A percentile compares a stretch with the other conserved stretches of the same genome.
phyloP scores from a whole-genome alignment of 108 stramenopile species.

The Cyclotella cryptica region DNA sequence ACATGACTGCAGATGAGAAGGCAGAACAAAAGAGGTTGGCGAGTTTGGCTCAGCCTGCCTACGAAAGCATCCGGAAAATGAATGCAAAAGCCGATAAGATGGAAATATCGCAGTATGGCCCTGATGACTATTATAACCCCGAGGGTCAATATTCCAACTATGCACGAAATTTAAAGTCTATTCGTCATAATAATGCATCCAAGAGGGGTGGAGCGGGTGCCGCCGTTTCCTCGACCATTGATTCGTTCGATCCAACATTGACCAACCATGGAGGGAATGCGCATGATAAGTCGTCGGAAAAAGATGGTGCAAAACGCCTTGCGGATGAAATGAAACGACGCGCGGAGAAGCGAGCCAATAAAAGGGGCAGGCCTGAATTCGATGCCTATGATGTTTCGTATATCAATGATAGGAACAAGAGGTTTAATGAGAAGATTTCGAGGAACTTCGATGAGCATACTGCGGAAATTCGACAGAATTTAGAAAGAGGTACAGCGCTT shows the following conservation, averaged over 20 bases:
- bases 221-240: slow-evolving; percentile 14
- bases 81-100: slow-evolving; percentile 44
- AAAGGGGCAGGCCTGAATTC: slow-evolving; percentile 71
- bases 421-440: slow-evolving; percentile 89
- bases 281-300: slow-evolving; percentile 46
- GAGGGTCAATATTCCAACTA: slow-evolving; percentile 86
- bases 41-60: slow-evolving; percentile 49
- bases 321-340: slow-evolving; percentile 85
- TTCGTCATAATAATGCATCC: slow-evolving; percentile 22
- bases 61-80: slow-evolving; percentile 47
- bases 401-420: slow-evolving; percentile 91
- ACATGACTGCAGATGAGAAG: slow-evolving; percentile 14
- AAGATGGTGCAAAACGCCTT: slow-evolving; percentile 79
- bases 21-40: slow-evolving; percentile 49
- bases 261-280: slow-evolving; percentile 5
- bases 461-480: slow-evolving; percentile 90
- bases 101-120: slow-evolving; percentile 48
- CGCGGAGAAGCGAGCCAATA: slow-evolving; percentile 71
- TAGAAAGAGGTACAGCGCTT: slow-evolving; percentile 91
- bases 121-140: slow-evolving; percentile 82
- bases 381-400: slow-evolving; percentile 82
- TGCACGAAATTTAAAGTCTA: slow-evolving; percentile 73
- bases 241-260: slow-evolving; percentile 72
- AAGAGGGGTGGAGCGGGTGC: slow-evolving; percentile 40
- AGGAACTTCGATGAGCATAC: slow-evolving; percentile 85